phyloP scores from a whole-genome alignment of 306 rosid species.

The Macrotyloma uniflorum region DNA sequence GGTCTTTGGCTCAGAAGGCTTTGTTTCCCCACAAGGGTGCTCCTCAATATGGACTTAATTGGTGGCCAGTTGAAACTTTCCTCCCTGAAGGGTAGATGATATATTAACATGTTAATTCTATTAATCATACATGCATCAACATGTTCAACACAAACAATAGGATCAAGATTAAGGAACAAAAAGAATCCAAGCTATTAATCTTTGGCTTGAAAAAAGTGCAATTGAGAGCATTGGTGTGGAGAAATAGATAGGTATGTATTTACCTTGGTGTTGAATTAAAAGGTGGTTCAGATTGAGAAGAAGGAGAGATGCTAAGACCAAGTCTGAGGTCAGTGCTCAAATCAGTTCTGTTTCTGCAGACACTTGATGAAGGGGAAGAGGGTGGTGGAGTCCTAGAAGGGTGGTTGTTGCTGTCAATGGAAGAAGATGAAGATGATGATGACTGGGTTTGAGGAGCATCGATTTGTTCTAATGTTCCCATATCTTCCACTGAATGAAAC shows the following conservation, averaged over 20 bases:
- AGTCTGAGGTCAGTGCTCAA: slow-evolving; percentile 57
- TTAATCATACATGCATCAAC: slow-evolving; percentile 23
- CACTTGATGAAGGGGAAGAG: slow-evolving; percentile 36
- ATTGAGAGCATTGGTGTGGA: neutral
- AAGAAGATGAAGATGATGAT: slow-evolving; percentile 58
- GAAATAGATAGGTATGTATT: neutral
- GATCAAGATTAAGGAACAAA: neutral
- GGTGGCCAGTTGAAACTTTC: slow-evolving; percentile 56
- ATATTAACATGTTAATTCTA: slow-evolving; percentile 6
- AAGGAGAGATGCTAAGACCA: slow-evolving; percentile 50
- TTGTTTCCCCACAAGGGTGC: slow-evolving; percentile 47
- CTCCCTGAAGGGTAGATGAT: slow-evolving; percentile 37
- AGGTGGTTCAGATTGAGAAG: slow-evolving; percentile 32
- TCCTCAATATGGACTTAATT: slow-evolving; percentile 52
- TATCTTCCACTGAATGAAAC: slow-evolving; percentile 45
- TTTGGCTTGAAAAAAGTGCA: slow-evolving; percentile 7
- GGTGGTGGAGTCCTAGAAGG: slow-evolving; percentile 36
- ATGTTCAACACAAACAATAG: neutral
- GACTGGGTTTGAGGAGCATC: slow-evolving; percentile 41
- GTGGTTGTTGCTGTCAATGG: slow-evolving; percentile 48
- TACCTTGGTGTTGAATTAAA: slow-evolving; percentile 42
- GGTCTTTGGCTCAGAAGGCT: slow-evolving; percentile 32
- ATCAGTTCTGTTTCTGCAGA: slow-evolving; percentile 45
- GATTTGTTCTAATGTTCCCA: slow-evolving; percentile 40
- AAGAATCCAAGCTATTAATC: neutral